These are phyloP conservation scores for Fonsecaea erecta DNA, from an alignment of 2,329 filamentous ascomycete genomes.

Conservation along the genomic window DNA sequence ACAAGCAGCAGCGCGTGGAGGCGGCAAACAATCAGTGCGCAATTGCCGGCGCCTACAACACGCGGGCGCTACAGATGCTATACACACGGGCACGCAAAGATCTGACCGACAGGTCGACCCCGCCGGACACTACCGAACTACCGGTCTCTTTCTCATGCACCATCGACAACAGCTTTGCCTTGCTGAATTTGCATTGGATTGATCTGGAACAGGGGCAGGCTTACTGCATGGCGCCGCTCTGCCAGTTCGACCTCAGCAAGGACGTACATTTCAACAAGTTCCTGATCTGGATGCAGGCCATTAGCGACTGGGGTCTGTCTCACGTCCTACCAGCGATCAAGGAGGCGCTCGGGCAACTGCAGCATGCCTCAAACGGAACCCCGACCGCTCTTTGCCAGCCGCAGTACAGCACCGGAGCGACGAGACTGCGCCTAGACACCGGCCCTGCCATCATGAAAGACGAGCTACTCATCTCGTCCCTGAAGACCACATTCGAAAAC, in stretches of 20 bases:
- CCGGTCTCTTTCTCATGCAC: conserved; percentile 33
- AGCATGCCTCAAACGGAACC: neutral
- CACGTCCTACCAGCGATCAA: conserved; percentile 28
- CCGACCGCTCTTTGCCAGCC: conserved; percentile 9
- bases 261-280: conserved; percentile 30
- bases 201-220: conserved; percentile 22
- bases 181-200: conserved; percentile 35
- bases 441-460: conserved; percentile 19
- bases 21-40: conserved; percentile 34
- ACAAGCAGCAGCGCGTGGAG: conserved; percentile 30
- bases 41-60: conserved; percentile 28
- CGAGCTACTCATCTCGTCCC: conserved; percentile 23
- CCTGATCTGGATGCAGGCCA: conserved; percentile 29
- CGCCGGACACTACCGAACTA: conserved; percentile 7
- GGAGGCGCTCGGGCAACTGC: conserved; percentile 17
- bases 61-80: conserved; percentile 30
- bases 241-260: conserved; percentile 34
- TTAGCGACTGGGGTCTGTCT: conserved; percentile 28
- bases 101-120: conserved; percentile 11
- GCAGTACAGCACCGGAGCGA: neutral
- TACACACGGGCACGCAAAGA: conserved; percentile 23
- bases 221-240: conserved; percentile 33
- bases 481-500: conserved; percentile 27
- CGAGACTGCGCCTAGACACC: conserved; percentile 24
- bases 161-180: conserved; percentile 32